These are phyloP conservation scores for Capsicum chinense DNA, from an alignment of 257 asterid genomes.

Conservation along the genomic window DNA sequence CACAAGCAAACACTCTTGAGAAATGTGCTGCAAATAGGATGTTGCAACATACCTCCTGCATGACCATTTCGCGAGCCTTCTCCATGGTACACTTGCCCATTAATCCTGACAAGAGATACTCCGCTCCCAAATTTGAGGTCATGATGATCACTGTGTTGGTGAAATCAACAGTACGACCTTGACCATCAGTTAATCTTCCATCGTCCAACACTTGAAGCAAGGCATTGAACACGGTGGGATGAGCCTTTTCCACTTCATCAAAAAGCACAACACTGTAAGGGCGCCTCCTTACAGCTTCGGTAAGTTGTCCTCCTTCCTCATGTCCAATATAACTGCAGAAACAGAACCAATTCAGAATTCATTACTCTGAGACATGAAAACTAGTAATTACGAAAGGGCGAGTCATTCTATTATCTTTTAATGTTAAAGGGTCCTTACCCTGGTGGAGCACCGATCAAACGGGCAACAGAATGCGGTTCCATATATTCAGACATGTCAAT, in stretches of 20 bases:
- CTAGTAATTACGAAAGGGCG: neutral
- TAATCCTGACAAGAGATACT: constrained; percentile 66
- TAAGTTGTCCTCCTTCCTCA: constrained; percentile 95
- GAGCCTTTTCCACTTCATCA: constrained; percentile 93
- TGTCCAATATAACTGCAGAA: constrained; percentile 74
- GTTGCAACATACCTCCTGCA: constrained; percentile 62
- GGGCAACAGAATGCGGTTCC: constrained; percentile 96
- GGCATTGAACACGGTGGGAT: constrained; percentile 71
- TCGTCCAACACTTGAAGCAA: constrained; percentile 87
- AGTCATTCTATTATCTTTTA: neutral
- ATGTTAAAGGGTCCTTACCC: constrained; percentile 55
- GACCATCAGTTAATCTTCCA: constrained; percentile 90
- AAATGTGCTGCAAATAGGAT: neutral
- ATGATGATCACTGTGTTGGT: constrained; percentile 78
- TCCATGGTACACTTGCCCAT: constrained; percentile 71
- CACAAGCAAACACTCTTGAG: neutral
- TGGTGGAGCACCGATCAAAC: constrained; percentile 93
- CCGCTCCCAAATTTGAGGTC: constrained; percentile 95
- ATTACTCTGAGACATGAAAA: neutral
- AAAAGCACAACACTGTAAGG: constrained; percentile 88
- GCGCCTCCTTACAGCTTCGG: constrained; percentile 85
- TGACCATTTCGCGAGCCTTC: constrained; percentile 83
- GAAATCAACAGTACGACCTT: constrained; percentile 86
- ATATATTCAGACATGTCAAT: constrained; percentile 95
- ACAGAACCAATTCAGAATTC: no score